These are phyloP conservation scores for Ganoderma meredithae DNA, from an alignment of 1,284 basidiomycete species.

Conservation along the genomic window DNA sequence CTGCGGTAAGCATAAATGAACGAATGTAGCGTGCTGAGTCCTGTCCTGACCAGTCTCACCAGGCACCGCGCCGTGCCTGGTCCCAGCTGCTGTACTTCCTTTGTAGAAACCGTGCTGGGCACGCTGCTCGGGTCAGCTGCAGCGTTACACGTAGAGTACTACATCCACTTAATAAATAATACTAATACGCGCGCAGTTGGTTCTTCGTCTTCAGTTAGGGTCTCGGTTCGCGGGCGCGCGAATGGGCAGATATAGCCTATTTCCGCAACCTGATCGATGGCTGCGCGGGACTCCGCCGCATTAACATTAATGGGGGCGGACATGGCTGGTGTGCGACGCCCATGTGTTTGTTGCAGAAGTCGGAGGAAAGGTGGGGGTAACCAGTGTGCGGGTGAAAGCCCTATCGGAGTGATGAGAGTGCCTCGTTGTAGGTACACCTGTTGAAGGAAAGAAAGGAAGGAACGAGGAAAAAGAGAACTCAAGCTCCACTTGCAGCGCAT, in stretches of 20 bases:
- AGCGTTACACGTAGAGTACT: not conserved
- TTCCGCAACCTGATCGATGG: not conserved
- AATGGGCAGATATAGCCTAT: not conserved
- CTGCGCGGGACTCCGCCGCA: not conserved
- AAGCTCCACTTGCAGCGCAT: not conserved
- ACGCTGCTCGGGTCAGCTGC: not conserved
- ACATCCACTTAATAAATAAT: not conserved
- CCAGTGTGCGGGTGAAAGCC: not conserved
- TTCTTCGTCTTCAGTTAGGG: not conserved
- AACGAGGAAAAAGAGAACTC: not conserved
- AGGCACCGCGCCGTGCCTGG: not conserved
- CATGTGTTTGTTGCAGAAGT: not conserved
- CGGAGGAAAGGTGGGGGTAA: slow-evolving; percentile 1
- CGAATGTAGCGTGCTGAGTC: not conserved
- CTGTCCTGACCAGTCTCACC: not conserved
- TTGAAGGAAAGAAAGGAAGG: not conserved
- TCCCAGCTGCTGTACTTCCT: not conserved
- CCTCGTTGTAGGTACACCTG: not conserved
- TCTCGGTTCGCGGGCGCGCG: not conserved
- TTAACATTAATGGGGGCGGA: not conserved
- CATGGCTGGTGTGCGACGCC: not conserved
- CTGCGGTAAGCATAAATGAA: not conserved
- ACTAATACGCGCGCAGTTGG: not conserved
- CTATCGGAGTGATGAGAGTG: not conserved
- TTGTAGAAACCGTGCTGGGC: not conserved